These are phyloP conservation scores for Cystofilobasidium ferigula DNA, from an alignment of 768 basidiomycete species.

Conservation along the genomic window DNA sequence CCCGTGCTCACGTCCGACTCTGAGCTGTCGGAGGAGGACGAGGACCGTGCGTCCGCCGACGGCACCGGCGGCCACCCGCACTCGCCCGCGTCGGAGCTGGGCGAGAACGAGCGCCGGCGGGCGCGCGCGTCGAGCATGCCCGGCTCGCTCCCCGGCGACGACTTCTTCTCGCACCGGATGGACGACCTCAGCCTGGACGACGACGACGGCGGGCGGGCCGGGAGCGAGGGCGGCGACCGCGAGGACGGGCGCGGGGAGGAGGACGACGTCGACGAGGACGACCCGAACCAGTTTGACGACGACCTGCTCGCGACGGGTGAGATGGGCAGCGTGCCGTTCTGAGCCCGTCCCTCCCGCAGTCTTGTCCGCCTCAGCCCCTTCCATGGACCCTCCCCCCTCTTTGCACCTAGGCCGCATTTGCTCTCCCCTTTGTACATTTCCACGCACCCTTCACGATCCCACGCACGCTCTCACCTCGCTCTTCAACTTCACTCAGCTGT, in stretches of 20 bases:
- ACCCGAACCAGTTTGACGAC: slow-evolving; percentile 61
- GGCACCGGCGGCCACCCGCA: slow-evolving; percentile 2
- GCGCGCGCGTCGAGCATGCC: slow-evolving; percentile 26
- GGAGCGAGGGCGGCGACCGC: slow-evolving; percentile 37
- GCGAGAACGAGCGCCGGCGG: neutral
- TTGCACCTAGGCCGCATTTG: too few species aligned
- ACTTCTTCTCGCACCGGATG: slow-evolving; percentile 35
- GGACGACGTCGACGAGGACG: slow-evolving; percentile 46
- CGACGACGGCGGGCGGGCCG: slow-evolving; percentile 30
- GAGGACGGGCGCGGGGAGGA: slow-evolving; percentile 28
- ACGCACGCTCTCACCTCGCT: too few species aligned
- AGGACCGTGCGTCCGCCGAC: slow-evolving; percentile 3
- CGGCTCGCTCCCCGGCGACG: slow-evolving; percentile 24
- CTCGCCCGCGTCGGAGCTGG: neutral
- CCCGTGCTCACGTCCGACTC: slow-evolving; percentile 54
- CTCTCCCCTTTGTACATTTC: too few species aligned
- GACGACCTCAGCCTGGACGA: slow-evolving; percentile 32
- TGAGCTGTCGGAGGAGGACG: slow-evolving; percentile 22
- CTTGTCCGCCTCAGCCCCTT: too few species aligned
- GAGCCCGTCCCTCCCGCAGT: slow-evolving; percentile 34
- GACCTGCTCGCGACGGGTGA: slow-evolving; percentile 68
- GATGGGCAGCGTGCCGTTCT: slow-evolving; percentile 49
- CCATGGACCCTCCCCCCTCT: too few species aligned
- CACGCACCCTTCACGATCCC: too few species aligned
- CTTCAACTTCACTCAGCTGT: too few species aligned